A percentile compares a stretch with the other conserved stretches of the same genome.
phyloP scores from a whole-genome alignment of 495 filamentous ascomycete genomes.

The Neurospora sp. region DNA sequence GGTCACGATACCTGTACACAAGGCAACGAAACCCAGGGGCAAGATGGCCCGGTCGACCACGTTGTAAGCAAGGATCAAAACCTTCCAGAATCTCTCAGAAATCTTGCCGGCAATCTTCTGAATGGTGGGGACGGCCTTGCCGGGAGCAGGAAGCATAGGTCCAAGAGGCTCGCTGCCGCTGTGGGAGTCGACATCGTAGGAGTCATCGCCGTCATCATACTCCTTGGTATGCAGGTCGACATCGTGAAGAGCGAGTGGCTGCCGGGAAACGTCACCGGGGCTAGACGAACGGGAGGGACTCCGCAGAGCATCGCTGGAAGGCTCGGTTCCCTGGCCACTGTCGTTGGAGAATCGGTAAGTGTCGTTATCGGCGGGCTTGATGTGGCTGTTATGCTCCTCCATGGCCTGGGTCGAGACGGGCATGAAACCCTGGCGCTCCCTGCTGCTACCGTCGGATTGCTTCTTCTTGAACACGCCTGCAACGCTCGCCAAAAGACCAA shows the following conservation, averaged over 20 bases:
- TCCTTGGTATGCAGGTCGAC: slow-evolving; percentile 29
- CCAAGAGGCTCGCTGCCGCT: slow-evolving; percentile 11
- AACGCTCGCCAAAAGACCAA: slow-evolving; percentile 52
- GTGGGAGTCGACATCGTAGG: slow-evolving; percentile 20
- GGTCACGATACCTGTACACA: slow-evolving; percentile 51
- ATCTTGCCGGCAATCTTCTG: slow-evolving; percentile 25
- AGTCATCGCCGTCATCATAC: slow-evolving; percentile 34
- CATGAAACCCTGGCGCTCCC: slow-evolving; percentile 46
- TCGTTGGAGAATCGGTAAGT: slow-evolving; percentile 63
- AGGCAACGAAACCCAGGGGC: slow-evolving; percentile 44
- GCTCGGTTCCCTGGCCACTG: slow-evolving; percentile 82
- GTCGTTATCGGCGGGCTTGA: slow-evolving; percentile 32
- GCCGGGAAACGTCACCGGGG: slow-evolving; percentile 29
- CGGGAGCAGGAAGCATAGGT: slow-evolving; percentile 8
- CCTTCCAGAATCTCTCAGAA: slow-evolving; percentile 33
- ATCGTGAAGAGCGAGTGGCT: slow-evolving; percentile 42
- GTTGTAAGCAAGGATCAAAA: slow-evolving; percentile 31
- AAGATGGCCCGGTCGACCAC: slow-evolving; percentile 37
- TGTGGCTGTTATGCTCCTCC: slow-evolving; percentile 44
- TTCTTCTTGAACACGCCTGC: slow-evolving; percentile 24
- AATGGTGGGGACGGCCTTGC: slow-evolving; percentile 15
- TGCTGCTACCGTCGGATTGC: slow-evolving; percentile 9
- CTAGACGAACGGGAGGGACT: slow-evolving; percentile 53
- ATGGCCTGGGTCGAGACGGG: slow-evolving; percentile 60
- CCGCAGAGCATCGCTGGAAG: slow-evolving; percentile 53